These are phyloP conservation scores for Aquilaria malaccensis DNA, from an alignment of 345 rosid genomes.

Conservation along the genomic window DNA sequence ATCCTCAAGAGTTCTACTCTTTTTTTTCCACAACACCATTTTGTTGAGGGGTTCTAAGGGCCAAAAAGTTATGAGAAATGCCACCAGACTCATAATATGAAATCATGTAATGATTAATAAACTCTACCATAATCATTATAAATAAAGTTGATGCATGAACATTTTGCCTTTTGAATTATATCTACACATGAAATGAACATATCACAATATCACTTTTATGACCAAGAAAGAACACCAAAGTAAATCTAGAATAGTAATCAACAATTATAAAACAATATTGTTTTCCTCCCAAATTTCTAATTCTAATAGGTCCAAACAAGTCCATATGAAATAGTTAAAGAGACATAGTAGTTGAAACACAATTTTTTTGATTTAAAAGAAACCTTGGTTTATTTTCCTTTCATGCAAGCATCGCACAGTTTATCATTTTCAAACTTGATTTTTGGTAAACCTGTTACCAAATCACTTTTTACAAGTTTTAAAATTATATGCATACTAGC, in stretches of 20 bases:
- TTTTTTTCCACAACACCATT: background rate
- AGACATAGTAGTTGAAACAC: background rate
- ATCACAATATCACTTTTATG: background rate
- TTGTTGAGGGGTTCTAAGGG: background rate
- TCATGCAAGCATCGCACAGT: background rate
- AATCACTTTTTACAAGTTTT: background rate
- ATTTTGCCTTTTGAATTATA: background rate
- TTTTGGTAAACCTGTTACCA: background rate
- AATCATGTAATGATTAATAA: background rate
- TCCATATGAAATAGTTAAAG: background rate
- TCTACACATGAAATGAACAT: background rate
- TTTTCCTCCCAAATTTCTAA: background rate
- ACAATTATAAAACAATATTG: background rate
- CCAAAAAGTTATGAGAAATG: background rate
- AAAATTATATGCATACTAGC: background rate
- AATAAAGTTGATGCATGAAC: background rate
- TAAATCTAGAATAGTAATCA: background rate
- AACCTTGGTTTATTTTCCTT: background rate
- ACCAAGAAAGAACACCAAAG: background rate
- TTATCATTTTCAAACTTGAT: background rate
- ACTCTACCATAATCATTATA: background rate
- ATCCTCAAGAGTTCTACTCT: background rate
- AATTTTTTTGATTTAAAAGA: background rate
- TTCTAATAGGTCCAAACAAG: background rate
- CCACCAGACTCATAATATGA: background rate